Evolutionary conservation across 2,329 filamentous ascomycete species (phyloP), one percentile per base, ranked within the genome.

Genomic region (Pseudophaeomoniella oleicola): DNA sequence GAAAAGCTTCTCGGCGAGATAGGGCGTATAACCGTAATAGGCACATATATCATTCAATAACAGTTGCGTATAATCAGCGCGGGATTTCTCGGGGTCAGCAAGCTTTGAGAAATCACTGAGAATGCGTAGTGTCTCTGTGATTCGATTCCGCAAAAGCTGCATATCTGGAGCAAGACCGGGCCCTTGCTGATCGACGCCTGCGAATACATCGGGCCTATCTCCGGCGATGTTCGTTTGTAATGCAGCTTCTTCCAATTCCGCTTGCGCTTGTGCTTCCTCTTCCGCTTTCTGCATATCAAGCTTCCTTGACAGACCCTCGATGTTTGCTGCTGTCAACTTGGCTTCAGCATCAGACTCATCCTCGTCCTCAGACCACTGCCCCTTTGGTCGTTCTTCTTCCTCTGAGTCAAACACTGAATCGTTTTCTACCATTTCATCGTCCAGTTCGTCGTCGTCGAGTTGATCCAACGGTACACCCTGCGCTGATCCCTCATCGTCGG

Each of bases 11-110:
- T 94, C 84, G 3, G 87, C 90, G n/a, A 98, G 71, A 62, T 81
- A 96, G 27, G 81, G 75, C 3, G 83, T 92, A 66, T 98, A 98
- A 41, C 88, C 87, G 56, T 98, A 98, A 68, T 98, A 98, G 38
- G 81, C 75, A 63, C 86, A 94, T 40, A 96, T 82, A 52, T 98
- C 90, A 60, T 85, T 82, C 42, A 96, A 62, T 38, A 98, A 68
- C 57, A 92, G 82, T 15, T 75, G 67, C 11, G 82, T 85, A 58
- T 98, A 96, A 54, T 96, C 90, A 36, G 81, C 74, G 49, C 90
- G 75, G 39, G 84, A 92, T 47, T 83, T 76, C 18, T 78, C 81
- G 29, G 81, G 72, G 55, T 94, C 82, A 16, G 77, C 74, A 10
- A 94, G 66, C 34, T 83, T 85, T 42, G 79, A 69, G 56, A 96